A percentile compares a stretch with the other conserved stretches of the same genome.
Evolutionary conservation across 106 monocot species (phyloP).

Genomic region (Apostasia shenzhenica): DNA sequence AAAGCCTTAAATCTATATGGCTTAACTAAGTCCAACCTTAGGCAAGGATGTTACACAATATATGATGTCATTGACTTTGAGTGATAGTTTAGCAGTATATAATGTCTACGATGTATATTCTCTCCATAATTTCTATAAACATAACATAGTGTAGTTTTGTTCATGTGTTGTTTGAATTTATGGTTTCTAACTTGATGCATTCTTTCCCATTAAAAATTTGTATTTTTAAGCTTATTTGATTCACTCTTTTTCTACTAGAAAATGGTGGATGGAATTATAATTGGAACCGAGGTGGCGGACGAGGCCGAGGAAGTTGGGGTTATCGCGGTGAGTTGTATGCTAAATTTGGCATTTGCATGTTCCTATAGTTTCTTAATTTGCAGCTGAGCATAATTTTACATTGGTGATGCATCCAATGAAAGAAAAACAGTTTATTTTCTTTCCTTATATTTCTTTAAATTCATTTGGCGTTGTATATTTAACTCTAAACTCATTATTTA

Average conservation of each 20-base stretch:
- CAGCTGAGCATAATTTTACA: too few relatives aligned
- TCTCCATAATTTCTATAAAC: neutral
- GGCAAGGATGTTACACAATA: too few relatives aligned
- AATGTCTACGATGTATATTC: neutral
- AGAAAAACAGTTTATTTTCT: too few relatives aligned
- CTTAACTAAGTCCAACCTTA: too few relatives aligned
- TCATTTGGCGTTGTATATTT: neutral
- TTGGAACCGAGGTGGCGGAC: constrained; percentile 56
- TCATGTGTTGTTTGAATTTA: neutral
- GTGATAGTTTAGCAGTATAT: neutral
- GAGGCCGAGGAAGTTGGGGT: constrained; percentile 49
- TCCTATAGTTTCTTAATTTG: neutral
- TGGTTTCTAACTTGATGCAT: neutral
- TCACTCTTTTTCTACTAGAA: constrained; percentile 28
- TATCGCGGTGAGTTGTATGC: constrained; percentile 43
- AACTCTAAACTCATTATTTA: neutral
- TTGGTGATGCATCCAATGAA: too few relatives aligned
- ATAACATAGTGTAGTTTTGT: neutral
- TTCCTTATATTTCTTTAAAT: neutral
- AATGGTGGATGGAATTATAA: constrained; percentile 75
- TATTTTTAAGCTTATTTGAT: constrained; percentile 42
- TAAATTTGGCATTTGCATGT: neutral
- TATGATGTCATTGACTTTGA: neutral
- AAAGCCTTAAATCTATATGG: neutral
- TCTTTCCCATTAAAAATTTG: neutral